These are phyloP conservation scores for Ustilago vetiveriae DNA, from an alignment of 1,284 basidiomycete genomes.

Conservation along the genomic window DNA sequence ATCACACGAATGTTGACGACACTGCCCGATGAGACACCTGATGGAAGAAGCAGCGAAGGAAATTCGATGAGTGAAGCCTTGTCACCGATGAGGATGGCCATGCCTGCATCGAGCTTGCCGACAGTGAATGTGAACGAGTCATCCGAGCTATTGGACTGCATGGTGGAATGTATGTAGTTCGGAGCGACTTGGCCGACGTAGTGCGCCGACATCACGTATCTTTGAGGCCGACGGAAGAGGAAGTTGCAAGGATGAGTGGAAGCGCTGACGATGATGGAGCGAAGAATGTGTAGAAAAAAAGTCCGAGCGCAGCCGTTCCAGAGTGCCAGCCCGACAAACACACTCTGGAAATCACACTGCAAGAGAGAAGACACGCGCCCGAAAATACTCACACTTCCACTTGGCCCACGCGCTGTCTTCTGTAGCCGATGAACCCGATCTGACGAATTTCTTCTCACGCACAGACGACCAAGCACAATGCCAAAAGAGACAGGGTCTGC, in stretches of 20 bases:
- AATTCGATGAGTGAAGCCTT: slow-evolving; percentile 67
- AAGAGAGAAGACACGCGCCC: slow-evolving; percentile 6
- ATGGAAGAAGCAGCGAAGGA: slow-evolving; percentile 63
- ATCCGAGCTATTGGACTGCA: slow-evolving; percentile 37
- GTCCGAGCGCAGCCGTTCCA: slow-evolving; percentile 7
- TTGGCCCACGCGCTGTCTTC: slow-evolving; percentile 1
- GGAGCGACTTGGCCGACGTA: slow-evolving; percentile 55
- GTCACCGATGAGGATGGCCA: slow-evolving; percentile 67
- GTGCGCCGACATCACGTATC: slow-evolving; percentile 40
- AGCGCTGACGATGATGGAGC: not conserved
- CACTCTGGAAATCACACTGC: too few relatives aligned
- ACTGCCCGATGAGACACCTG: slow-evolving; percentile 60
- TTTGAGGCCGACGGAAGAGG: too few relatives aligned
- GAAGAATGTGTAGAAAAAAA: not conserved
- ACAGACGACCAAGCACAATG: slow-evolving; percentile 1
- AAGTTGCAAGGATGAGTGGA: not conserved
- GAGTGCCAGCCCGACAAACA: not conserved
- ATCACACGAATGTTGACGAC: slow-evolving; percentile 65
- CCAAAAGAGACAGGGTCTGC: slow-evolving; percentile 4
- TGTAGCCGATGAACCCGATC: slow-evolving; percentile 8
- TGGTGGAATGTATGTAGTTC: slow-evolving; percentile 48
- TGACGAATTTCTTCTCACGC: slow-evolving; percentile 6
- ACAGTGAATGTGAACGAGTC: slow-evolving; percentile 63
- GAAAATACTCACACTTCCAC: too few relatives aligned
- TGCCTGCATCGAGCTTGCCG: slow-evolving; percentile 65